A percentile compares a stretch with the other conserved stretches of the same genome.
phyloP scores from a whole-genome alignment of 2,329 filamentous ascomycete genomes.

The Ascochyta koolunga region DNA sequence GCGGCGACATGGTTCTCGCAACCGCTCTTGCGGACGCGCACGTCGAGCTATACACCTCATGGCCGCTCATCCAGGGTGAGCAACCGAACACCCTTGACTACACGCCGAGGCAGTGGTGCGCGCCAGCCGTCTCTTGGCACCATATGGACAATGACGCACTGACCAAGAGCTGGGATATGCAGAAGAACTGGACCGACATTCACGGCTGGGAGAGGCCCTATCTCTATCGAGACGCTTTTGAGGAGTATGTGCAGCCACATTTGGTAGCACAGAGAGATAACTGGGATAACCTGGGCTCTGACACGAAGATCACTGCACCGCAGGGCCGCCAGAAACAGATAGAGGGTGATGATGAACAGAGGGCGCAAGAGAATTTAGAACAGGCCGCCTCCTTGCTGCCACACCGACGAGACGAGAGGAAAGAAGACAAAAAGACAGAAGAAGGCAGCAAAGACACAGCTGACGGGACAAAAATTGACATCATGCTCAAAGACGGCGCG shows the following conservation, averaged over 20 bases:
- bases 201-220: conserved; percentile 44
- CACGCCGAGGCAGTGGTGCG: conserved; percentile 51
- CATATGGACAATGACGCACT: conserved; percentile 32
- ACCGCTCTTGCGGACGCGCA: conserved; percentile 43
- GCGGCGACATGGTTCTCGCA: conserved; percentile 47
- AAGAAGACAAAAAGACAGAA: neutral
- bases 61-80: conserved; percentile 53
- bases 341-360: conserved; percentile 13
- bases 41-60: conserved; percentile 46
- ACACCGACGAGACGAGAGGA: conserved; percentile 2
- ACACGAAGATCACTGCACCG: conserved; percentile 25
- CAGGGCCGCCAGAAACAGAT: conserved; percentile 23
- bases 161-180: conserved; percentile 37
- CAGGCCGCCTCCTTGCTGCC: conserved; percentile 7
- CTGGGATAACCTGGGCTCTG: conserved; percentile 45
- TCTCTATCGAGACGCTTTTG: conserved; percentile 42
- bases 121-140: conserved; percentile 50
- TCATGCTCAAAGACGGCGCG: conserved; percentile 27
- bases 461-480: conserved; percentile 5
- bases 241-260: conserved; percentile 38
- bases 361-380: conserved; percentile 11
- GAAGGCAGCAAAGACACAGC: conserved; percentile 5
- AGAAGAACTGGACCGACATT: conserved; percentile 41
- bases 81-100: conserved; percentile 50
- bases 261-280: conserved; percentile 32